phyloP scores from a whole-genome alignment of 2,329 filamentous ascomycete genomes.

The Xylariaceae sp. region DNA sequence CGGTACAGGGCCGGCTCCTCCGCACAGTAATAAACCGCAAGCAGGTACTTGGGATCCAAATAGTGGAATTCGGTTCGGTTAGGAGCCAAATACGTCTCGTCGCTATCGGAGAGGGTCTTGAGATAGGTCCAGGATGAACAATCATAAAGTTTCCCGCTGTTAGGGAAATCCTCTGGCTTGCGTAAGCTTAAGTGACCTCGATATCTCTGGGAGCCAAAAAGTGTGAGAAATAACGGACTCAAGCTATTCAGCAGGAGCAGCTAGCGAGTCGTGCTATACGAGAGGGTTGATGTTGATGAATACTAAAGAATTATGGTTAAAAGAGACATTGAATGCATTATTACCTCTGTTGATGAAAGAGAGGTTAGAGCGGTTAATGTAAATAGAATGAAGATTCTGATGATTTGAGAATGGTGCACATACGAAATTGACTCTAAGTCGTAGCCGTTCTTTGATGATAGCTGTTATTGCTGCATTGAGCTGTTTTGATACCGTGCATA shows the following conservation, averaged over 20 bases:
- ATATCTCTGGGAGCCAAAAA: not conserved
- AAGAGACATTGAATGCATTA: not conserved
- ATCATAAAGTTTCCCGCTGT: too few relatives aligned
- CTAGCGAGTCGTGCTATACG: not conserved
- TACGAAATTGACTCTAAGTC: too few relatives aligned
- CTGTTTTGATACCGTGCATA: too few relatives aligned
- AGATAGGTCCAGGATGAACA: not conserved
- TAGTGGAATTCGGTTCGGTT: conserved; percentile 55
- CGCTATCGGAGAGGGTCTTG: conserved; percentile 8
- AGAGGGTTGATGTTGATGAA: not conserved
- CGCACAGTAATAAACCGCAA: conserved; percentile 36
- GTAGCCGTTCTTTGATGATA: too few relatives aligned
- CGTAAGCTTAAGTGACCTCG: too few relatives aligned
- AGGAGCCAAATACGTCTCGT: conserved; percentile 46
- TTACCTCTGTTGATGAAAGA: too few relatives aligned
- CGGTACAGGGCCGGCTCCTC: conserved; percentile 18
- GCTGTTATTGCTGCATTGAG: too few relatives aligned
- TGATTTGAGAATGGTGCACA: too few relatives aligned
- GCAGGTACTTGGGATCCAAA: conserved; percentile 64
- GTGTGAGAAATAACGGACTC: not conserved
- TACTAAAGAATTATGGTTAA: conserved; percentile 2
- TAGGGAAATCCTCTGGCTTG: too few relatives aligned
- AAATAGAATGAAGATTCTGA: not conserved
- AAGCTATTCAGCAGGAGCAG: conserved; percentile 2
- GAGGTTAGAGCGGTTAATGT: not conserved